Conservation (phyloP, 202 grass and related monocot genomes). For the Cymbopogon flexuosus region DNA sequence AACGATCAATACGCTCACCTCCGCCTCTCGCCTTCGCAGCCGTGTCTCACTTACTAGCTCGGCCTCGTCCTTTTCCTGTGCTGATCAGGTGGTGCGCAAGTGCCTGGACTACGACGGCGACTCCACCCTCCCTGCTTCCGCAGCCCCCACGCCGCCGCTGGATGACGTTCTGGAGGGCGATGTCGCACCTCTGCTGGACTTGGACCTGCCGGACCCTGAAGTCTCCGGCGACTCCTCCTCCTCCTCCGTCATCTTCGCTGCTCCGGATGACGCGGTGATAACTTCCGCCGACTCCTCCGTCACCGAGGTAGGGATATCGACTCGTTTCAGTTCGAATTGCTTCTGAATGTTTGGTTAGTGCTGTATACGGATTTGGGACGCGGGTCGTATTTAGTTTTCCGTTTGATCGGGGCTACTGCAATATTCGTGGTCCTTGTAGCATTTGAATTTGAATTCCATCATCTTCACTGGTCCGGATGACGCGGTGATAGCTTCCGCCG, state of each 20-base stretch:
- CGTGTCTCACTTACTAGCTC: neutral
- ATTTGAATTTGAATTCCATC: neutral
- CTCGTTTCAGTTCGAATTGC: neutral
- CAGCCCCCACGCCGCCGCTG: neutral
- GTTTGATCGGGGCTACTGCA: neutral
- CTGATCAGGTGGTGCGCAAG: conserved; percentile 34
- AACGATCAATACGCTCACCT: neutral
- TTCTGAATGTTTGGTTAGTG: neutral
- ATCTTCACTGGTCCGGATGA: neutral
- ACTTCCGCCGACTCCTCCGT: conserved; percentile 7
- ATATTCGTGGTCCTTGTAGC: neutral
- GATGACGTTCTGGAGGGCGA: neutral
- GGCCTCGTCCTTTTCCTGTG: neutral
- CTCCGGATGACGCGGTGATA: neutral
- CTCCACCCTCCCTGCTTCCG: neutral
- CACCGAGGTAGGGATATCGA: neutral
- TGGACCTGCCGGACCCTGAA: conserved; percentile 34
- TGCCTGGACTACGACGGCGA: conserved; percentile 35
- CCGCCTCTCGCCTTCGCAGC: neutral
- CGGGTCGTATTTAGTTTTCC: too few relatives aligned
- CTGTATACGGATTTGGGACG: too few relatives aligned
- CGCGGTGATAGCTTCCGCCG: neutral
- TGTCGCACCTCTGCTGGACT: conserved; percentile 18
- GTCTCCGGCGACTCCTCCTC: neutral
- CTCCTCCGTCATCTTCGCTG: neutral